A percentile compares a stretch with the other conserved stretches of the same genome.
Evolutionary conservation across 257 asterid genomes (phyloP).

Genomic region (Nicotiana knightiana): DNA sequence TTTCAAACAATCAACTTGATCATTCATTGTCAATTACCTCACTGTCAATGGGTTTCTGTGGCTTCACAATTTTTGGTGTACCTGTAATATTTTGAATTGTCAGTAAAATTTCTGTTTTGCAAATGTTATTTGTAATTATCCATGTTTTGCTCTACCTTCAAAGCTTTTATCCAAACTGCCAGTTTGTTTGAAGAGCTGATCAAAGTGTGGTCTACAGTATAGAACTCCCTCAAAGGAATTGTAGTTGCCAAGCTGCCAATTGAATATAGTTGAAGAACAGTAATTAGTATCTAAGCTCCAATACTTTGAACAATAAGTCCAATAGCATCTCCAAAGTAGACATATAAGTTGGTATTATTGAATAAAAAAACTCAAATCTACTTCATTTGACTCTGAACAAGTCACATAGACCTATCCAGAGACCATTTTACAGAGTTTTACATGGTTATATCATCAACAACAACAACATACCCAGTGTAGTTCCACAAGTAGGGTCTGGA

Average conservation of each 20-base stretch:
- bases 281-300: neutral
- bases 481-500: too few species aligned
- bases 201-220: conserved; percentile 98
- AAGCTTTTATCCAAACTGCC: conserved; percentile 95
- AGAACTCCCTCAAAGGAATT: conserved; percentile 97
- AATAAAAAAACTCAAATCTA: neutral
- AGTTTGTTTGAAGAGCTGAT: conserved; percentile 94
- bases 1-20: neutral
- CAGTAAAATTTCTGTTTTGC: neutral
- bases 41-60: conserved; percentile 52
- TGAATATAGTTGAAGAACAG: neutral
- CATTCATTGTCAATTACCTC: conserved; percentile 44
- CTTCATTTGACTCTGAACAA: conserved; percentile 1
- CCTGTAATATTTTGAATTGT: conserved; percentile 35
- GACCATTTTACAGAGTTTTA: neutral
- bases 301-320: neutral
- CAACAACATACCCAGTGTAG: too few species aligned
- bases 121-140: neutral
- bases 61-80: conserved; percentile 85
- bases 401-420: neutral
- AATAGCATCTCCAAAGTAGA: neutral
- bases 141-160: conserved; percentile 50
- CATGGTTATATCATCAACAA: too few species aligned
- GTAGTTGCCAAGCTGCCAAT: conserved; percentile 73
- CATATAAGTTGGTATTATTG: neutral